Base-by-base conservation (phyloP, 768 basidiomycete genomes). In the Mycena belliarum region DNA sequence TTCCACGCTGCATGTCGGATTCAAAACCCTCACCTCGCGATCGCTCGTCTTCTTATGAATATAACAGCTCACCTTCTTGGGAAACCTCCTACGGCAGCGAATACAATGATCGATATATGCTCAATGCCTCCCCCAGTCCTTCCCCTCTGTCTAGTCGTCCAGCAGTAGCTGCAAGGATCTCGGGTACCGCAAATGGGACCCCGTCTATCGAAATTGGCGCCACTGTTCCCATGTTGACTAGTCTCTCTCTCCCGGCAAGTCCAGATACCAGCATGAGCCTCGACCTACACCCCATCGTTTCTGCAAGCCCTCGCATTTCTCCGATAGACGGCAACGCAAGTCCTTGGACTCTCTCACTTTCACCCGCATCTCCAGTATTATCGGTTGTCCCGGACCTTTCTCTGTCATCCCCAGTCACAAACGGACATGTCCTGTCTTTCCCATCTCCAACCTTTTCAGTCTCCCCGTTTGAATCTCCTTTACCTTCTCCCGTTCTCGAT, bases 191-290 rank as follows among this genome's bases (percentile, higher is more conserved):
- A 25, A 60, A 59, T 49, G 55, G 53, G 4, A 60, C 59, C 32
- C 63, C 66, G 26, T 68, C 69, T n/a, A 57, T 66, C 11, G 67
- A 68, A 33, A 56, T 68, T n/a, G 64, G 58, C 33, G 16, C 61
- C n/a, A 41, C 65, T 14, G 29, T 55, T 29, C 66, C 65, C 29
- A 65, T 61, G 57, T 52, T 70, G 28, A 69, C 70, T 24, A 65
- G 61, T 44, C 66, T 72, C 33, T 71, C 71, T 38, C 66, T 72
- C n/a, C 68, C 71, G 16, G 66, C 65, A 16, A 72, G 68, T 44
- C 59, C 63, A 23, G 52, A 67, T 38, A 49, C 52, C 44, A 58
- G 60, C 41, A 32, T 63, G 37, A 64, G 57, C 41, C 40, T 54
- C 37, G 60, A 62, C 28, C 8, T 43, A 24, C 54, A 59, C 24